Percentiles rank a stretch among this genome's conserved stretches.
phyloP scores from a whole-genome alignment of 176 grass and related monocot genomes.

The Musa beccarii region DNA sequence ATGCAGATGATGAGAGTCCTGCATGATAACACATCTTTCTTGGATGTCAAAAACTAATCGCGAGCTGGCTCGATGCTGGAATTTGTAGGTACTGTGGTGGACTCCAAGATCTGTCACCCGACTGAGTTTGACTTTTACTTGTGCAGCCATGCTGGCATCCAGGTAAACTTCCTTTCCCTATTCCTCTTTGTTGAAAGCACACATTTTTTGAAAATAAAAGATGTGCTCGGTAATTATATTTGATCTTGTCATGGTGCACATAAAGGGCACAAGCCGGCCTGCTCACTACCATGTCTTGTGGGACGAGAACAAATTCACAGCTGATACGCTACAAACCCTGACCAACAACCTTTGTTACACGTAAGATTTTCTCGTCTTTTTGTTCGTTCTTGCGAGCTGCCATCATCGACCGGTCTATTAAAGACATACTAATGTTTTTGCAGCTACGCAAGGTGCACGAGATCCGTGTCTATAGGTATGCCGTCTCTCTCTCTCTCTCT shows the following conservation, averaged over 20 bases:
- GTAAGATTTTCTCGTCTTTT: slow-evolving; percentile 23
- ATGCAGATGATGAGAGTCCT: no score
- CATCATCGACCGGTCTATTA: not conserved
- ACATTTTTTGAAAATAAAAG: not conserved
- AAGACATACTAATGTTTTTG: slow-evolving; percentile 9
- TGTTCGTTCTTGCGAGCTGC: not conserved
- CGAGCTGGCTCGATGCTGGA: not conserved
- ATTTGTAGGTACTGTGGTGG: slow-evolving; percentile 71
- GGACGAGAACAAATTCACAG: slow-evolving; percentile 93
- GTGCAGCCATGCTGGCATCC: slow-evolving; percentile 89
- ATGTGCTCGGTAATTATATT: not conserved
- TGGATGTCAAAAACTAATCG: no score
- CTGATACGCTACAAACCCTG: slow-evolving; percentile 73
- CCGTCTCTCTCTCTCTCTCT: not conserved
- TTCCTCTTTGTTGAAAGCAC: not conserved
- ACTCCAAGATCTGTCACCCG: slow-evolving; percentile 91
- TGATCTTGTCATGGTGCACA: not conserved
- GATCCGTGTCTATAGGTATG: slow-evolving; percentile 81
- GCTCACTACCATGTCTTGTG: slow-evolving; percentile 93
- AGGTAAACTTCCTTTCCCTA: slow-evolving; percentile 22
- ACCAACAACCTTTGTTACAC: slow-evolving; percentile 96
- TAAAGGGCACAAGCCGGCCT: slow-evolving; percentile 74
- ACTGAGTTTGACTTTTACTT: slow-evolving; percentile 96
- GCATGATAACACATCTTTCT: no score
- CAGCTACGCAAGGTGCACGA: slow-evolving; percentile 84